phyloP scores from a whole-genome alignment of 2,329 filamentous ascomycete genomes.

The Aspergillus fischeri region DNA sequence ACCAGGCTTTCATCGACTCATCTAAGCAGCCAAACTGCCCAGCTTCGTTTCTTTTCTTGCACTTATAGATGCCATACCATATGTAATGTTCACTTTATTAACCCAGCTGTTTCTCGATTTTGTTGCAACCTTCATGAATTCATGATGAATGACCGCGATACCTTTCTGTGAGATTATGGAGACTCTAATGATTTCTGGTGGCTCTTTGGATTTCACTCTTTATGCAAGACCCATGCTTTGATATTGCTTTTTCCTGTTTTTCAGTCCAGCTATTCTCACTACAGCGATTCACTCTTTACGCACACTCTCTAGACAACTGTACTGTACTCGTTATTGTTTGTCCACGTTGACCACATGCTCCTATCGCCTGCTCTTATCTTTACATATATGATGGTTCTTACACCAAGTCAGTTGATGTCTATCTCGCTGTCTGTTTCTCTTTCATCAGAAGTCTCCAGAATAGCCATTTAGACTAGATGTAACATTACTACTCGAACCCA shows the following conservation, averaged over 20 bases:
- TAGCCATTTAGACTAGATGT: not conserved
- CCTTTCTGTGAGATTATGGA: not conserved
- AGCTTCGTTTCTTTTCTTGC: not conserved
- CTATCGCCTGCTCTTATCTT: too few relatives aligned
- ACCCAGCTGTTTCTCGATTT: not conserved
- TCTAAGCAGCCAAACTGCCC: not conserved
- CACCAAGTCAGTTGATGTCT: not conserved
- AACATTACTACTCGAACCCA: not conserved
- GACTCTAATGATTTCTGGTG: not conserved
- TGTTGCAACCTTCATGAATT: not conserved
- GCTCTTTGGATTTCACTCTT: not conserved
- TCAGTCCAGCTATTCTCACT: not conserved
- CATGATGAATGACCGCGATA: constrained; percentile 4
- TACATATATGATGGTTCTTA: not conserved
- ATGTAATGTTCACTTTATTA: not conserved
- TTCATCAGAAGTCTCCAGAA: not conserved
- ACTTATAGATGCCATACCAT: not conserved
- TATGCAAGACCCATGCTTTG: not conserved
- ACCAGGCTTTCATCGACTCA: not conserved
- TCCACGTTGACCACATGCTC: not conserved
- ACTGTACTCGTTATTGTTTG: not conserved
- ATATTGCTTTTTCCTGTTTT: not conserved
- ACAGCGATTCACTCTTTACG: not conserved
- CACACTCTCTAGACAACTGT: not conserved
- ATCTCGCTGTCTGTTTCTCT: not conserved